phyloP scores from a whole-genome alignment of 257 asterid genomes.

The Solanum ossicruentum region DNA sequence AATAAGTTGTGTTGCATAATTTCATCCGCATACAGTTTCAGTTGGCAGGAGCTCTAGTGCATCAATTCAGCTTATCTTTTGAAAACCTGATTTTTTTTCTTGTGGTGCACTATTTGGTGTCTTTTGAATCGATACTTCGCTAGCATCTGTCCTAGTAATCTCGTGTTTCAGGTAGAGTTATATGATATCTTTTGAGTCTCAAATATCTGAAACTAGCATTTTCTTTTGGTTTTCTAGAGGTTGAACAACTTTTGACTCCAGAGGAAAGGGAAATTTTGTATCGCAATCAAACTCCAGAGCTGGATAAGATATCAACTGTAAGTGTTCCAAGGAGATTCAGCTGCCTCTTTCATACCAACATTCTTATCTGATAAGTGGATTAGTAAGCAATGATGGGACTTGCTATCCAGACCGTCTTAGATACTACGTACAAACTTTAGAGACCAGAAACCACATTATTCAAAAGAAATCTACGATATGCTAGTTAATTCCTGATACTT shows the following conservation, averaged over 20 bases:
- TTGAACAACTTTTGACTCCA: constrained; percentile 56
- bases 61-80: background rate
- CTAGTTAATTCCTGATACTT: background rate
- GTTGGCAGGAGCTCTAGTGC: background rate
- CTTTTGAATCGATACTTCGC: background rate
- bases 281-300: constrained; percentile 28
- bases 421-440: background rate
- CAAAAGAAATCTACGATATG: background rate
- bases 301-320: constrained; percentile 65
- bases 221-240: constrained; percentile 40
- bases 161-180: background rate
- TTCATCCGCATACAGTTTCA: background rate
- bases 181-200: background rate
- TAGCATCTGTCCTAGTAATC: background rate
- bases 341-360: background rate
- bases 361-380: background rate
- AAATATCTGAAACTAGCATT: background rate
- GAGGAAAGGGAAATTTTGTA: constrained; percentile 73
- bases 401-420: background rate
- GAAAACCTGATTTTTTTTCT: background rate
- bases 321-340: constrained; percentile 16
- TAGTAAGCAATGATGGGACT: background rate
- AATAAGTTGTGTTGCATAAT: background rate
- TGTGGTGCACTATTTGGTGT: background rate
- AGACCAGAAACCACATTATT: background rate